phyloP scores from a whole-genome alignment of 2,329 filamentous ascomycete genomes.

The Sporothrix phasma region DNA sequence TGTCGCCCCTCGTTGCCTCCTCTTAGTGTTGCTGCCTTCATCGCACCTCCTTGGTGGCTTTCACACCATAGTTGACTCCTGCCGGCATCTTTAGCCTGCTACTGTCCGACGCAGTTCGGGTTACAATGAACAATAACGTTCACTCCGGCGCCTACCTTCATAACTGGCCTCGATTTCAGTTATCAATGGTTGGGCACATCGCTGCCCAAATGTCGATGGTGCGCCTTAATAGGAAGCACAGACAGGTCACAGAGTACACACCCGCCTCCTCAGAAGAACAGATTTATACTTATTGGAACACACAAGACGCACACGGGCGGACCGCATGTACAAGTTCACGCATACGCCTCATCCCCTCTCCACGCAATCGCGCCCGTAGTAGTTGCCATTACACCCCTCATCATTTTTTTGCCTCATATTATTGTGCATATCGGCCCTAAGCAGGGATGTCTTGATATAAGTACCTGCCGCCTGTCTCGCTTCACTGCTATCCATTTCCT shows the following conservation, averaged over 20 bases:
- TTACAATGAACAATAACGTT: too few relatives aligned
- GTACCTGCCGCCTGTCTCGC: neutral
- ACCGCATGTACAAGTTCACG: neutral
- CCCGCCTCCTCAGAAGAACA: neutral
- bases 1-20: neutral
- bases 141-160: too few relatives aligned
- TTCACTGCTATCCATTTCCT: neutral
- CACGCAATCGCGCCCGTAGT: neutral
- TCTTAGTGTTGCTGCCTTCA: too few relatives aligned
- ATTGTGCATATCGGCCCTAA: neutral
- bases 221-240: too few relatives aligned
- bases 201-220: too few relatives aligned
- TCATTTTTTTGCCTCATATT: neutral
- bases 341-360: neutral
- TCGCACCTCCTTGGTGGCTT: too few relatives aligned
- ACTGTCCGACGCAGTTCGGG: too few relatives aligned
- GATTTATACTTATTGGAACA: neutral
- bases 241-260: neutral
- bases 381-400: conserved; percentile 1
- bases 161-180: neutral
- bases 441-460: neutral
- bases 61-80: too few relatives aligned
- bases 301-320: neutral
- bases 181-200: too few relatives aligned
- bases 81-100: too few relatives aligned